These are phyloP conservation scores for Trichoderma asperelloides DNA, from an alignment of 495 filamentous ascomycete species.

Conservation along the genomic window DNA sequence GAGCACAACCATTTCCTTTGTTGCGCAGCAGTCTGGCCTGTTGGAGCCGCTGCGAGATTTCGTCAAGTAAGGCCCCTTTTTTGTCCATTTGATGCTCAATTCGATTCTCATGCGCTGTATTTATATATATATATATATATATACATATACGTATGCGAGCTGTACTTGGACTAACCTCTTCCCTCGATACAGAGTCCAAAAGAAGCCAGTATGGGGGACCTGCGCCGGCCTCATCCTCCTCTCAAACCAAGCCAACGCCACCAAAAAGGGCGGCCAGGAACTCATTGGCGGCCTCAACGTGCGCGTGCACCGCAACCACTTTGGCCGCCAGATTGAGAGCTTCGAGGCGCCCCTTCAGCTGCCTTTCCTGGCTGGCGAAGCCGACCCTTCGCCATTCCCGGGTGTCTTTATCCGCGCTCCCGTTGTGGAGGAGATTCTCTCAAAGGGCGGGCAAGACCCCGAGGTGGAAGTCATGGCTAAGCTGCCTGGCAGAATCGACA, in stretches of 20 bases:
- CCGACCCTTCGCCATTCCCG: constrained; percentile 46
- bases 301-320: constrained; percentile 89
- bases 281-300: constrained; percentile 90
- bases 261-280: constrained; percentile 86
- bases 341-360: constrained; percentile 73
- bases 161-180: no score
- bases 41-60: constrained; percentile 83
- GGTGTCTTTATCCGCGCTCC: constrained; percentile 93
- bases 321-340: constrained; percentile 87
- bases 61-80: constrained; percentile 63
- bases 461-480: constrained; percentile 52
- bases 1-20: constrained; percentile 85
- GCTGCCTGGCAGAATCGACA: constrained; percentile 35
- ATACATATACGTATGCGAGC: no score
- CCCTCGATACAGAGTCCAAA: constrained; percentile 36
- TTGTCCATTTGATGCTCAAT: background rate
- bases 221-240: constrained; percentile 93
- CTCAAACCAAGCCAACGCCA: constrained; percentile 76
- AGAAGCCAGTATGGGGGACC: constrained; percentile 90
- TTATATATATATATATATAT: no score
- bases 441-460: constrained; percentile 17
- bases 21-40: constrained; percentile 69
- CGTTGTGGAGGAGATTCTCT: constrained; percentile 77
- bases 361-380: constrained; percentile 53
- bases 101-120: constrained; percentile 15